These are phyloP conservation scores for Phytophthora vignae DNA, from an alignment of 352 stramenopile genomes.

Conservation along the genomic window DNA sequence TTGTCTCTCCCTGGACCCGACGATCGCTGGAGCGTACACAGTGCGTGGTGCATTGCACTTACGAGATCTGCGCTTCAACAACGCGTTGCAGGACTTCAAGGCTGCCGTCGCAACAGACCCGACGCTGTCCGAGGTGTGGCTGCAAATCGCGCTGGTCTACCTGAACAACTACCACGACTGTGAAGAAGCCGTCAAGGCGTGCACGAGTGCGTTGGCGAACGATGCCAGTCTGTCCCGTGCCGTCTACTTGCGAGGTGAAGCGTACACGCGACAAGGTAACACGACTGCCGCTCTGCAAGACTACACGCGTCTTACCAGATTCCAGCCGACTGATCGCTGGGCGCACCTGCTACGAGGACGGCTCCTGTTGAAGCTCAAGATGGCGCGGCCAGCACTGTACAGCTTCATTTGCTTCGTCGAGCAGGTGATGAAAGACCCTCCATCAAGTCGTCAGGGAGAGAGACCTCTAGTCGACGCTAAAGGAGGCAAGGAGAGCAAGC, in stretches of 20 bases:
- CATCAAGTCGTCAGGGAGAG: background rate
- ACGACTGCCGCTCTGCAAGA: conserved; percentile 58
- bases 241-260: conserved; percentile 74
- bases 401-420: conserved; percentile 81
- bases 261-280: conserved; percentile 71
- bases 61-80: conserved; percentile 80
- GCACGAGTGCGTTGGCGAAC: conserved; percentile 66
- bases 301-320: conserved; percentile 70
- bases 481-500: background rate
- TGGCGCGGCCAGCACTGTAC: conserved; percentile 69
- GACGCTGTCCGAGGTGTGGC: conserved; percentile 79
- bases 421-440: conserved; percentile 28
- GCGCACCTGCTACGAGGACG: conserved; percentile 66
- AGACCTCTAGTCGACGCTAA: background rate
- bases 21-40: conserved; percentile 76
- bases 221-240: conserved; percentile 68
- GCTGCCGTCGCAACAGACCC: conserved; percentile 74
- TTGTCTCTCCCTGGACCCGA: conserved; percentile 76
- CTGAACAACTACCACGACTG: conserved; percentile 84
- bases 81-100: conserved; percentile 83
- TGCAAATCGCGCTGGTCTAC: conserved; percentile 85
- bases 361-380: conserved; percentile 64
- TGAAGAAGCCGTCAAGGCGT: conserved; percentile 71
- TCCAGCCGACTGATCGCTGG: conserved; percentile 68
- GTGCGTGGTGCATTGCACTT: conserved; percentile 75